Conservation (phyloP, 371 early-diverging fungal species). For the Rhizomucor miehei region DNA sequence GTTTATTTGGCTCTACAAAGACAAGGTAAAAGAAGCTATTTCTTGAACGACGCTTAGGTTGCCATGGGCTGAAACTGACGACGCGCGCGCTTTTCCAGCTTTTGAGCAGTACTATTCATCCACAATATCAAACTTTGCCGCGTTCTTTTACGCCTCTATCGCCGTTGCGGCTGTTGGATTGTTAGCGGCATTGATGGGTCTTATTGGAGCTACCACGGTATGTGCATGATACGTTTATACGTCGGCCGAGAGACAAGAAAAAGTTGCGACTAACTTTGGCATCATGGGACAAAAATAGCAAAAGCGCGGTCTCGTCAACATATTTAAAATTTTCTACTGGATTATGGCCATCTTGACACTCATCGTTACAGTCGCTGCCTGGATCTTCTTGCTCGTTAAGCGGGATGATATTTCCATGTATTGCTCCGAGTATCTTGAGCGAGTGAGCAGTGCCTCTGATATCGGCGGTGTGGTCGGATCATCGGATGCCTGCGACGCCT, state of each 20-base stretch:
- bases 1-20: no score
- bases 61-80: no score
- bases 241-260: constrained; percentile 16
- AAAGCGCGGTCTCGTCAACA: constrained; percentile 18
- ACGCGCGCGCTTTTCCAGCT: no score
- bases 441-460: constrained; percentile 28
- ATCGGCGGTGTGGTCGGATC: neutral
- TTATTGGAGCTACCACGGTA: constrained; percentile 6
- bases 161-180: no score
- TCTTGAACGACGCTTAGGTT: no score
- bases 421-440: constrained; percentile 48
- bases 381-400: constrained; percentile 21
- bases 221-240: constrained; percentile 16
- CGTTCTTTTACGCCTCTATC: neutral
- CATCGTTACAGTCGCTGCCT: constrained; percentile 15
- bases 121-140: no score
- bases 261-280: constrained; percentile 18
- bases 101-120: no score
- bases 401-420: constrained; percentile 6
- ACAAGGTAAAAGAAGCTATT: no score
- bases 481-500: constrained; percentile 11
- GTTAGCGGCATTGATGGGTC: constrained; percentile 7
- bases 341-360: constrained; percentile 20
- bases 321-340: constrained; percentile 27
- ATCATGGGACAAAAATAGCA: no score